These are phyloP conservation scores for Tolypocladium paradoxum DNA, from an alignment of 2,329 filamentous ascomycete genomes.

Conservation along the genomic window DNA sequence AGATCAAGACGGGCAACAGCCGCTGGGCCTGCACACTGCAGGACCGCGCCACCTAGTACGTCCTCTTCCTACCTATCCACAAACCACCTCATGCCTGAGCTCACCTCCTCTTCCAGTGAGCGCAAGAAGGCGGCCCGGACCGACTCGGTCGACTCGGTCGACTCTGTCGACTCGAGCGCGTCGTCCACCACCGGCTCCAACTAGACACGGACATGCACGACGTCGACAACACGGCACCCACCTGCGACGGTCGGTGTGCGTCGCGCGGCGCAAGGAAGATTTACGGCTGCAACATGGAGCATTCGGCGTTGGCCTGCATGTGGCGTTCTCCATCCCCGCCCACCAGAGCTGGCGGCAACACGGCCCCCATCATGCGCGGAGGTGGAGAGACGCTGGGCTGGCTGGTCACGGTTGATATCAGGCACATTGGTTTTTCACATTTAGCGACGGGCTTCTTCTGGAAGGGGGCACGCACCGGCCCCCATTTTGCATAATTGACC, in stretches of 20 bases:
- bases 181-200: conserved; percentile 8
- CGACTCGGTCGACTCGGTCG: conserved; percentile 24
- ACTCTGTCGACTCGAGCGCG: conserved; percentile 20
- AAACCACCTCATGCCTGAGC: no score
- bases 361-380: no score
- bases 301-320: not conserved
- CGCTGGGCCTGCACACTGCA: conserved; percentile 30
- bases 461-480: not conserved
- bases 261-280: not conserved
- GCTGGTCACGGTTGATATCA: not conserved
- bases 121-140: conserved; percentile 26
- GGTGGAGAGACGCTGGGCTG: no score
- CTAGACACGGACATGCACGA: conserved; percentile 1
- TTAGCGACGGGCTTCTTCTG: not conserved
- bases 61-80: no score
- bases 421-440: not conserved
- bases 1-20: conserved; percentile 31
- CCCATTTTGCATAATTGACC: not conserved
- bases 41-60: conserved; percentile 34
- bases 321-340: not conserved
- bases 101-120: conserved; percentile 28
- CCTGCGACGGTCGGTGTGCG: no score
- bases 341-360: not conserved
- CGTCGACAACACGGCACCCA: not conserved
- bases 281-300: not conserved